Base-by-base conservation (phyloP, 257 asterid species). In the Penstemon barbatus region DNA sequence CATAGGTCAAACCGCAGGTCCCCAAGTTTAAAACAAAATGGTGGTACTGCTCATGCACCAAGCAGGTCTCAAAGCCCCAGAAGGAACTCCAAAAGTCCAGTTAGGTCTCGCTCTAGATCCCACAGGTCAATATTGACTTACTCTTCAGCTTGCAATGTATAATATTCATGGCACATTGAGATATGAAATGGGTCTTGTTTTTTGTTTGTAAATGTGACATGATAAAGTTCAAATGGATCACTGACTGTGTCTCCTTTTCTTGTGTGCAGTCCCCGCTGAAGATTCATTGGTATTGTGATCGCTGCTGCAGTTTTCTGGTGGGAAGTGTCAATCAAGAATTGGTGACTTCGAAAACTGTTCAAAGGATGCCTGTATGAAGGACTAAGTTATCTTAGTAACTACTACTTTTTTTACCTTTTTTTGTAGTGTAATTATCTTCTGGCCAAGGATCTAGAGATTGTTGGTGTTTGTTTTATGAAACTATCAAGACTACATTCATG, bases 231-330 rank as follows among this genome's bases (percentile, higher is more conserved):
- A 25, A 25, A 1, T 9, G 9, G 50, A 69, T 66, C 10, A 9
- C 61, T 71, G n/a, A 63, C 65, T 12, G 8, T 49, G 36, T 39
- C n/a, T 33, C 42, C 42, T 64, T 78, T 63, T 70, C 7, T 55
- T 37, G 56, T 42, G 15, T 74, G 87, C 92, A 82, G 97, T 69
- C 88, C 88, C 65, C 71, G 75, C 38, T 84, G 89, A 81, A 10
- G 69, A 69, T 19, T 61, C 54, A 7, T 64, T 52, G 46, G 15
- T 63, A 40, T 55, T 8, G 0, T 49, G 5, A 9, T 13, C 6
- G 10, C 51, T 6, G 51, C 3, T 7, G 51, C 51, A 7, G 51
- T 46, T 46, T 5, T 46, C 33, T 2, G 9, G 13, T 49, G 3
- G 54, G 54, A 49, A 49, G 13, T 12, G 18, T 1, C 54, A 15